phyloP scores from a whole-genome alignment of 352 stramenopile species.

The Nothophytophthora sp. region DNA sequence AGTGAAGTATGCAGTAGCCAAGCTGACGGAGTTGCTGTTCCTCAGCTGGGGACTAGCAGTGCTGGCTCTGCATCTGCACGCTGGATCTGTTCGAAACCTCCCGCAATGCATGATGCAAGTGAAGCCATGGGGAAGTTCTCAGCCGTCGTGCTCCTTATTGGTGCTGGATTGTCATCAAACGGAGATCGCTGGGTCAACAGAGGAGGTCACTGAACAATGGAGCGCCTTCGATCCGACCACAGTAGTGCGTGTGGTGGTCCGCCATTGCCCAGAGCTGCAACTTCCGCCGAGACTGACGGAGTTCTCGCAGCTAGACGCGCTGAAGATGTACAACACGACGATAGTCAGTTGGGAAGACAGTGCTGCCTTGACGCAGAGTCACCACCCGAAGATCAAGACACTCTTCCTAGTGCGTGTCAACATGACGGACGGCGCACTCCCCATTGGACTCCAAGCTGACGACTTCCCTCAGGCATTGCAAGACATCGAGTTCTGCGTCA shows the following conservation, averaged over 20 bases:
- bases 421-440: slow-evolving; percentile 11
- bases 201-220: slow-evolving; percentile 9
- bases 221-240: slow-evolving; percentile 17
- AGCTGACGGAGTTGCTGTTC: slow-evolving; percentile 19
- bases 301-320: slow-evolving; percentile 13
- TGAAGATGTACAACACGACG: slow-evolving; percentile 37
- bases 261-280: slow-evolving; percentile 30
- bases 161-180: slow-evolving; percentile 30
- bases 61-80: slow-evolving; percentile 29
- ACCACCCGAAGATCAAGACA: slow-evolving; percentile 15
- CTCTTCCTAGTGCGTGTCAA: slow-evolving; percentile 26
- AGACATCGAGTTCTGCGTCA: slow-evolving; percentile 35
- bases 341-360: slow-evolving; percentile 12
- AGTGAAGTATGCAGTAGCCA: slow-evolving; percentile 14
- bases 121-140: slow-evolving; percentile 30
- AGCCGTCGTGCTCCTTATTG: slow-evolving; percentile 43
- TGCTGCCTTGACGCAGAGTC: slow-evolving; percentile 9
- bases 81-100: slow-evolving; percentile 1
- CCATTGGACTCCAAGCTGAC: slow-evolving; percentile 11
- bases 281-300: slow-evolving; percentile 17
- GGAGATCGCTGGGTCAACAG: slow-evolving; percentile 4
- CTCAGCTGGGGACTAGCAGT: slow-evolving; percentile 29
- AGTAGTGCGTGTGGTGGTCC: slow-evolving; percentile 21
- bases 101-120: slow-evolving; percentile 34
- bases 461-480: slow-evolving; percentile 14